phyloP scores from a whole-genome alignment of 225 moss, liverwort and hornwort genomes.

The Climacium dendroides region DNA sequence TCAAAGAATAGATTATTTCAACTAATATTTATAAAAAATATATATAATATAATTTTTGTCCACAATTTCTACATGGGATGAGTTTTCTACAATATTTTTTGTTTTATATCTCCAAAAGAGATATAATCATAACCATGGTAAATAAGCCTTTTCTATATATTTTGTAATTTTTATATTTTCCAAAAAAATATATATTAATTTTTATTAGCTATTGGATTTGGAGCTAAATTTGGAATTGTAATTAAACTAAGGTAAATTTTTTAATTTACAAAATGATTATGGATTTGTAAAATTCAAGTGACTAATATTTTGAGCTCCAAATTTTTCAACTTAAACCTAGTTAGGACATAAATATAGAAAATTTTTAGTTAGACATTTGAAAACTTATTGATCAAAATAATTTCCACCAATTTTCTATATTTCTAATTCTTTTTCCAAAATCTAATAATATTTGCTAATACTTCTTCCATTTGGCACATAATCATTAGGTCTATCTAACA shows the following conservation, averaged over 20 bases:
- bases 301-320: not conserved
- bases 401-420: no score
- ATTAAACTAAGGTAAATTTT: not conserved
- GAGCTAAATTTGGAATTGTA: not conserved
- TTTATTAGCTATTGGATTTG: not conserved
- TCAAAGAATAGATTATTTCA: not conserved
- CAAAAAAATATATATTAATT: not conserved
- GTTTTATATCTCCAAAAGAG: not conserved
- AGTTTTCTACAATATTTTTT: not conserved
- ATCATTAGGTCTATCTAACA: no score
- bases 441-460: no score
- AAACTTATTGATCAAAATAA: no score
- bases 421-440: no score
- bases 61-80: rapidly evolving
- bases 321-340: not conserved
- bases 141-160: not conserved
- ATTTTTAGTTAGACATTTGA: no score
- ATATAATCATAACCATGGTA: not conserved
- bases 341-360: no score
- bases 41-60: not conserved
- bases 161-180: not conserved
- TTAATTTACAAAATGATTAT: not conserved
- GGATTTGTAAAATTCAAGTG: not conserved
- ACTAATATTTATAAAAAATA: not conserved
- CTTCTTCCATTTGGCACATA: no score